Conservation (phyloP, 257 asterid species). For the Nicotiana tabacum region DNA sequence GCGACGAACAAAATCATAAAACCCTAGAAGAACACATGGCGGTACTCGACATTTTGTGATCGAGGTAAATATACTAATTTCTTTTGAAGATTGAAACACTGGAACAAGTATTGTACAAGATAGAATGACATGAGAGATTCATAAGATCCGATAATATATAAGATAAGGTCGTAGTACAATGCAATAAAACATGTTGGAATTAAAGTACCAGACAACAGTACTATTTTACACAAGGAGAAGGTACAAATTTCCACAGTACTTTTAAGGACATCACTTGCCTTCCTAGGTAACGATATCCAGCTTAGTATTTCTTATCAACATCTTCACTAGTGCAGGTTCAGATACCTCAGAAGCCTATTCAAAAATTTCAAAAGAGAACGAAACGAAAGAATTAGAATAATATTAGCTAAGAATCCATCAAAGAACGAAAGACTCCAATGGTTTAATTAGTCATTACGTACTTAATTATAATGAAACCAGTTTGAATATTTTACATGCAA, state of each 20-base stretch:
- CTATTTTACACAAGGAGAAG: not conserved
- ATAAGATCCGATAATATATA: not conserved
- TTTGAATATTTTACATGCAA: not conserved
- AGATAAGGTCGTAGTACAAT: not conserved
- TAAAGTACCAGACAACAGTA: not conserved
- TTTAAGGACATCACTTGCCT: not conserved
- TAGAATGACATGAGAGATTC: not conserved
- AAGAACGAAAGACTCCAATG: not conserved
- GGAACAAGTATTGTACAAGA: not conserved
- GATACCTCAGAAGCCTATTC: slow-evolving; percentile 36
- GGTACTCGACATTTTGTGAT: not conserved
- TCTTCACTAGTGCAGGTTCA: slow-evolving; percentile 20
- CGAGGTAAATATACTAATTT: not conserved
- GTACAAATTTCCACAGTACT: not conserved
- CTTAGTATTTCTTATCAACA: not conserved
- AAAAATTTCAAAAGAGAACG: not conserved
- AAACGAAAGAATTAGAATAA: no score
- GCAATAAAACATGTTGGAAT: not conserved
- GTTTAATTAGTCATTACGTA: not conserved
- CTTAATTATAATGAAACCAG: not conserved
- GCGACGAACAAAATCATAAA: no score
- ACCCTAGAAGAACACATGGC: not conserved
- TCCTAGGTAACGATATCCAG: not conserved
- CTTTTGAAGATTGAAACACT: not conserved
- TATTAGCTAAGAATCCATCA: no score